phyloP scores from a whole-genome alignment of 2,329 filamentous ascomycete genomes.

The Claviceps sp. region DNA sequence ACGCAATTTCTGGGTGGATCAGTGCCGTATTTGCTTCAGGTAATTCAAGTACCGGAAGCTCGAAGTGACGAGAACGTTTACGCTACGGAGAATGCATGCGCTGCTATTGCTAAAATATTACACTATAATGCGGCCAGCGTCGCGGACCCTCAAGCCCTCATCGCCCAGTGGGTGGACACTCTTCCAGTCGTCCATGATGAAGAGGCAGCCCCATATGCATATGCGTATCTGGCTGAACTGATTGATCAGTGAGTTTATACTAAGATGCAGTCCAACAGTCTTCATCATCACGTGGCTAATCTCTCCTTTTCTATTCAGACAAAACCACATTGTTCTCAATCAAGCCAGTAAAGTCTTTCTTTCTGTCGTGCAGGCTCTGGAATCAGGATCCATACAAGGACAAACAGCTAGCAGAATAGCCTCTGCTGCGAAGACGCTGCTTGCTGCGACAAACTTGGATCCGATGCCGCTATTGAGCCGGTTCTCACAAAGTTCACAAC shows the following conservation, averaged over 20 bases:
- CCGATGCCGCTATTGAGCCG: slow-evolving; percentile 61
- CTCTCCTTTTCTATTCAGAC: slow-evolving; percentile 35
- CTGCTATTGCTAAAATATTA: slow-evolving; percentile 91
- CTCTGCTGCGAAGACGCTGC: slow-evolving; percentile 61
- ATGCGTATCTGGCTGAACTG: slow-evolving; percentile 78
- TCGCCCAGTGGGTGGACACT: slow-evolving; percentile 79
- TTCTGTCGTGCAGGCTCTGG: slow-evolving; percentile 75
- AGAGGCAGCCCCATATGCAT: slow-evolving; percentile 92
- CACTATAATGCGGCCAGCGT: slow-evolving; percentile 77
- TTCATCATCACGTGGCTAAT: slow-evolving; percentile 12
- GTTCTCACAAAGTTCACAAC: slow-evolving; percentile 68
- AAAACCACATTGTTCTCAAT: slow-evolving; percentile 67
- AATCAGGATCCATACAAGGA: slow-evolving; percentile 79
- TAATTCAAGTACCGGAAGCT: slow-evolving; percentile 66
- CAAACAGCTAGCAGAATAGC: slow-evolving; percentile 69
- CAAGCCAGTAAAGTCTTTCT: slow-evolving; percentile 75
- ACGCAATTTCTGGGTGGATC: slow-evolving; percentile 72
- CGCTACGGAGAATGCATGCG: slow-evolving; percentile 93
- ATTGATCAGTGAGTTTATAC: slow-evolving; percentile 76
- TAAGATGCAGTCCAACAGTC: neutral
- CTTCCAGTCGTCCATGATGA: slow-evolving; percentile 90
- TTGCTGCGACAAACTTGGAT: slow-evolving; percentile 61
- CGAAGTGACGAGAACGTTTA: slow-evolving; percentile 89
- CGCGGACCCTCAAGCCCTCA: slow-evolving; percentile 59
- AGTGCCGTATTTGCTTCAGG: slow-evolving; percentile 72